Percentiles rank a stretch among this genome's conserved stretches.
These are phyloP conservation scores for Petrea volubilis DNA, from an alignment of 257 asterid genomes.

Conservation along the genomic window DNA sequence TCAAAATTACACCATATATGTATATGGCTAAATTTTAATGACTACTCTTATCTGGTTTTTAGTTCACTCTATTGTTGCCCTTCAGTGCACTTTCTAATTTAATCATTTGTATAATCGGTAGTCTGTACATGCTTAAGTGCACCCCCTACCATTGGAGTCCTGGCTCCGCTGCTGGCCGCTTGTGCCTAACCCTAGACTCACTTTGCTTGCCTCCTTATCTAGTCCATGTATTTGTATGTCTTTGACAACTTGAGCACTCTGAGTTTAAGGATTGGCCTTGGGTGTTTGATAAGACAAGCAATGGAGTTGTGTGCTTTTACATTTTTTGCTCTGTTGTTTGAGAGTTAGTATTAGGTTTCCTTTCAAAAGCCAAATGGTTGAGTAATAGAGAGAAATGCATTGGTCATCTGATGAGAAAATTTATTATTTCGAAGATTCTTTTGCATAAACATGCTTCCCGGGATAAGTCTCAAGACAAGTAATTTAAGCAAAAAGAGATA, in stretches of 20 bases:
- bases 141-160: no score
- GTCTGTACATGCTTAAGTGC: no score
- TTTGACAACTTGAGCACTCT: neutral
- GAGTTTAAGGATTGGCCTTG: neutral
- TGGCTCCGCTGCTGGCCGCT: no score
- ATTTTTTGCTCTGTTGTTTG: constrained; percentile 6
- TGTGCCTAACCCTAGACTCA: neutral
- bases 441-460: neutral
- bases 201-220: neutral
- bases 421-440: neutral
- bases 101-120: no score
- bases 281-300: neutral
- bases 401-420: neutral
- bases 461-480: neutral
- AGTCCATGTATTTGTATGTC: neutral
- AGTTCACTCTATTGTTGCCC: no score
- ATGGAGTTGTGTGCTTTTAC: constrained; percentile 7
- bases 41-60: no score
- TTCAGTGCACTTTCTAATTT: no score
- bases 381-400: neutral
- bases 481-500: neutral
- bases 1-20: no score
- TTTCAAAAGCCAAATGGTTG: neutral
- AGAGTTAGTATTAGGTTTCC: neutral
- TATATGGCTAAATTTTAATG: no score